Evolutionary conservation across 805 yeast species (phyloP), one percentile per base, ranked within the genome.

Genomic region (Metschnikowia peoriensis): DNA sequence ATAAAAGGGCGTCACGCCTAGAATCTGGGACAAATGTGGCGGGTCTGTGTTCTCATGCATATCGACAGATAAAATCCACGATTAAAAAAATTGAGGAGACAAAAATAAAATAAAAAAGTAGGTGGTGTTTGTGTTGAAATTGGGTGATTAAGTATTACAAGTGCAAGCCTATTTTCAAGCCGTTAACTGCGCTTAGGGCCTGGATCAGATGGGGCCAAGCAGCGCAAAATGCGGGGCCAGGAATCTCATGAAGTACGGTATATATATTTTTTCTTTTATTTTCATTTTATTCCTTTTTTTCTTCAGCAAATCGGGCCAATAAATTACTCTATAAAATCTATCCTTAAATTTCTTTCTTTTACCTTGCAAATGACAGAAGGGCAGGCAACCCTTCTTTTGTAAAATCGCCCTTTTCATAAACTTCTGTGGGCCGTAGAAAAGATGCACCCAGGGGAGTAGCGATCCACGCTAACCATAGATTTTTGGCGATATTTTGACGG

Each of bases 381-480:
- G 53, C 46, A 3, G 47, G 46, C n/a, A 58, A 42, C 10, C 45
- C 41, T 14, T 46, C 52, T 9, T 50, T 49, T 11, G 51, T 28
- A 29, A 57, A 37, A 35, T 58, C 59, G 6, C 52, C 59, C 15
- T 28, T 43, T 6, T 39, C 44, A 29, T 52, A 50, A 9, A 28
- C 41, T 9, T 50, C 54, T 11, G 49, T 50, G 5, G 58, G 53
- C 11, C 43, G 28, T 16, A 57, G n/a, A 16, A 38, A 38, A 7
- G 52, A 44, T 8, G 39, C 29, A 6, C 71, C 70, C 29, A 62
- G 60, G 0, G 72, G 65, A 44, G 63, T 61, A 7, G 76, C 75
- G 1, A 71, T 17, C 79, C 79, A 75, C 54, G 66, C 66, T 16
- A 70, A 57, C 54, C 65, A 70, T 38, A 71, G 55, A 51, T 74